phyloP scores from a whole-genome alignment of 306 rosid species.

The Vachellia pachyceras region DNA sequence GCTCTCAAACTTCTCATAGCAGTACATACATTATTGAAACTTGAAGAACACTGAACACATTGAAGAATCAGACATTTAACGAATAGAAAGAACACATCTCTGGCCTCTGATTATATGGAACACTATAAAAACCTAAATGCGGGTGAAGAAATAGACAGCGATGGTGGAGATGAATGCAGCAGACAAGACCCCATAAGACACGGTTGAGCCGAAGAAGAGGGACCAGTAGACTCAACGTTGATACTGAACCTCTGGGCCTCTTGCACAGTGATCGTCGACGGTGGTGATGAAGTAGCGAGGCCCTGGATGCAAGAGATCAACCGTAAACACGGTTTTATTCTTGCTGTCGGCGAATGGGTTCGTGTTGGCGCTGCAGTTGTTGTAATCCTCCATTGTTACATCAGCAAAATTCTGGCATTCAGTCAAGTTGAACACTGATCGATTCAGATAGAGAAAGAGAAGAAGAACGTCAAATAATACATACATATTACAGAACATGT shows the following conservation, averaged over 20 bases:
- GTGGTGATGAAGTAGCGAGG: slow-evolving; percentile 46
- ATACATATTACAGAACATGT: not conserved
- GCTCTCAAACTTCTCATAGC: not conserved
- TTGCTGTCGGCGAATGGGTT: not conserved
- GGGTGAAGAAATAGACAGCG: slow-evolving; percentile 12
- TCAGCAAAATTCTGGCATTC: not conserved
- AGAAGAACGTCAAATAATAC: not conserved
- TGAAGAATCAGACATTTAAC: not conserved
- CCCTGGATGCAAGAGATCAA: not conserved
- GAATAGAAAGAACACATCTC: not conserved
- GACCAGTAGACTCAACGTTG: slow-evolving; percentile 9
- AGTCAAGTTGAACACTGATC: slow-evolving; percentile 49
- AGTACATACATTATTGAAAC: not conserved
- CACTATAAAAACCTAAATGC: too few species aligned
- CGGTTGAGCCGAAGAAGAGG: slow-evolving; percentile 18
- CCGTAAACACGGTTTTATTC: not conserved
- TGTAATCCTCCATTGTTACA: slow-evolving; percentile 32
- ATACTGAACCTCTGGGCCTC: slow-evolving; percentile 50
- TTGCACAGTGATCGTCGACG: slow-evolving; percentile 27
- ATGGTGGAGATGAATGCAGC: slow-evolving; percentile 8
- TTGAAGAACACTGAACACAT: not conserved
- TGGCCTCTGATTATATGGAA: too few species aligned
- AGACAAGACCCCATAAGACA: not conserved
- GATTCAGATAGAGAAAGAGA: not conserved
- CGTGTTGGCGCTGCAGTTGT: slow-evolving; percentile 17